phyloP scores from a whole-genome alignment of 2,329 filamentous ascomycete genomes.

The Myriosclerotinia duriaeana region DNA sequence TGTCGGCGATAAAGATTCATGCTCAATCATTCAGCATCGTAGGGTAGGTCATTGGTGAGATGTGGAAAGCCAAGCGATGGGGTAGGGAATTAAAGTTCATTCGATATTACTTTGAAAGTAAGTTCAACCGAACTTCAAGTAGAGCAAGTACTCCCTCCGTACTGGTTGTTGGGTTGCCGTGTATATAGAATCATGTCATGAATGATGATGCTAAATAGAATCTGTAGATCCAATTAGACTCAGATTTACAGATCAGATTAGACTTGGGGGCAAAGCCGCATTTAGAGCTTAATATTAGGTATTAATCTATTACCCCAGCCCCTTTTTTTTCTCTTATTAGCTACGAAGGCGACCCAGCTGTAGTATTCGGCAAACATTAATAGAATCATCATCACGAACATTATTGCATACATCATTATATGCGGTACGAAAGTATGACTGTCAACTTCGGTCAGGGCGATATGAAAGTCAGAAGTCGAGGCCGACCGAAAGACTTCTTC shows the following conservation, averaged over 20 bases:
- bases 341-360: background rate
- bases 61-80: constrained; percentile 11
- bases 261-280: background rate
- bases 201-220: no score
- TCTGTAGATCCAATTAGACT: no score
- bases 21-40: background rate
- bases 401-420: background rate
- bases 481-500: constrained; percentile 5
- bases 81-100: constrained; percentile 5
- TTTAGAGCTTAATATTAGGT: constrained; percentile 2
- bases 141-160: no score
- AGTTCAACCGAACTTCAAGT: constrained; percentile 6
- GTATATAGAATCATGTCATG: no score
- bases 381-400: background rate
- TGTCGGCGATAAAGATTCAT: background rate
- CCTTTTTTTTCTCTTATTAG: constrained; percentile 9
- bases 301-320: constrained; percentile 5
- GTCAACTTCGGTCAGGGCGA: background rate
- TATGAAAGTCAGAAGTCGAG: constrained; percentile 7
- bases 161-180: no score
- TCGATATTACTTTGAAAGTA: constrained; percentile 14
- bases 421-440: background rate
- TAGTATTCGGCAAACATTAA: constrained; percentile 8
- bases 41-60: constrained; percentile 6
- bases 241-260: constrained; percentile 9